Base-by-base conservation (phyloP, 306 rosid genomes). In the Sicyos baderoa region DNA sequence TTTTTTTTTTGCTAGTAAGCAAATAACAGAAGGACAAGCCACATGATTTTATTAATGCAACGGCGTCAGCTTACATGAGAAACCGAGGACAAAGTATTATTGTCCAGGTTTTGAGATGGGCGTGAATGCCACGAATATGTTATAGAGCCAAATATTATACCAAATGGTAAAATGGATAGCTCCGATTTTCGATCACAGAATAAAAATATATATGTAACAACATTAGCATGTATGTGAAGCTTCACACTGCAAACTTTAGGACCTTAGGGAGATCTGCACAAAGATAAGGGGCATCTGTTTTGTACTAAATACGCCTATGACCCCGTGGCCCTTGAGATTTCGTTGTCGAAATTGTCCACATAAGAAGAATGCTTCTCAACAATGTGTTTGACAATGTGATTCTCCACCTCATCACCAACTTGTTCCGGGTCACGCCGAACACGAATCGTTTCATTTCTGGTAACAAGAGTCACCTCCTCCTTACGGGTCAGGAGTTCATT, bases 401-500 rank as follows among this genome's bases (percentile, higher is more conserved):
- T 70, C 82, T 93, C 96, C 63, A 90, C 97, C 7, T 86, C 95
- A 18, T 77, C 73, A 48, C 69, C 78, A 54, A 86, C 73, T 14
- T n/a, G 63, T 72, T 78, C 73, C 71, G 77, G 76, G 54, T 84
- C 82, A 54, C 87, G 79, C 70, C 55, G 74, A 80, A 90, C 97
- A 0, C 72, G 35, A 44, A 84, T 80, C 68, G 76, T 90, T 42
- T 77, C 95, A 13, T 78, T 75, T 35, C 74, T 51, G 2, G 89
- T 88, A 61, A 88, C 95, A 74, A 90, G 84, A 61, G 83, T 80
- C 49, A 90, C 99, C 82, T 88, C 85, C 78, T 93, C 97, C 71
- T 88, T 90, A 42, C 99, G 97, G 70, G 78, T 86, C 7, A 77
- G 74, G 73, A 93, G 96, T 76, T 93, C 97, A 72, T 93, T 93